Conservation (phyloP, 1,284 basidiomycete genomes). For the Tranzscheliella williamsii region DNA sequence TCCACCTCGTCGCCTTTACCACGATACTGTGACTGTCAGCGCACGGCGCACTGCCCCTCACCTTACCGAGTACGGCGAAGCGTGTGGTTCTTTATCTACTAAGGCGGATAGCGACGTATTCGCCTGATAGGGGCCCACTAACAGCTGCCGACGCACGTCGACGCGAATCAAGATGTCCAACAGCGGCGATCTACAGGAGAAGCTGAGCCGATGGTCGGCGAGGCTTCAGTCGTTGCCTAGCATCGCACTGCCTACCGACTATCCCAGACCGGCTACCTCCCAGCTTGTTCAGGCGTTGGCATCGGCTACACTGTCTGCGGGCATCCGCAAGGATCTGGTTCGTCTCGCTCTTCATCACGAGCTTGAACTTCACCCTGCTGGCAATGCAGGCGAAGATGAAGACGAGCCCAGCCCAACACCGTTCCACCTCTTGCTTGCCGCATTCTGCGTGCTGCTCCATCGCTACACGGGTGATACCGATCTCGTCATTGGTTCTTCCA, state of each 20-base stretch:
- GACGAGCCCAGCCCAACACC: constrained; percentile 69
- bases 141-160: no score
- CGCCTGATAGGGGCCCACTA: no score
- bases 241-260: constrained; percentile 93
- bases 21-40: no score
- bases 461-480: constrained; percentile 96
- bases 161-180: constrained; percentile 13
- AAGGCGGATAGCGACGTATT: no score
- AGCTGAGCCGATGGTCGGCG: constrained; percentile 49
- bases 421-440: constrained; percentile 87
- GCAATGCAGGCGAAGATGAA: constrained; percentile 17
- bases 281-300: constrained; percentile 55
- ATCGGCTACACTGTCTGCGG: constrained; percentile 42
- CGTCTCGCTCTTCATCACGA: constrained; percentile 72
- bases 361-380: constrained; percentile 69
- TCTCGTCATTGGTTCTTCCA: constrained; percentile 87
- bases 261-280: constrained; percentile 74
- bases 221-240: constrained; percentile 73
- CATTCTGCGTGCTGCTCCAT: constrained; percentile 88
- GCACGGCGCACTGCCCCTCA: no score
- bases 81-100: no score
- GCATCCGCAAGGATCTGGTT: constrained; percentile 47
- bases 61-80: no score
- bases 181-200: constrained; percentile 15
- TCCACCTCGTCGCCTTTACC: no score